Evolutionary conservation across 2,329 filamentous ascomycete genomes (phyloP).

Genomic region (Pseudogymnoascus pannorum): DNA sequence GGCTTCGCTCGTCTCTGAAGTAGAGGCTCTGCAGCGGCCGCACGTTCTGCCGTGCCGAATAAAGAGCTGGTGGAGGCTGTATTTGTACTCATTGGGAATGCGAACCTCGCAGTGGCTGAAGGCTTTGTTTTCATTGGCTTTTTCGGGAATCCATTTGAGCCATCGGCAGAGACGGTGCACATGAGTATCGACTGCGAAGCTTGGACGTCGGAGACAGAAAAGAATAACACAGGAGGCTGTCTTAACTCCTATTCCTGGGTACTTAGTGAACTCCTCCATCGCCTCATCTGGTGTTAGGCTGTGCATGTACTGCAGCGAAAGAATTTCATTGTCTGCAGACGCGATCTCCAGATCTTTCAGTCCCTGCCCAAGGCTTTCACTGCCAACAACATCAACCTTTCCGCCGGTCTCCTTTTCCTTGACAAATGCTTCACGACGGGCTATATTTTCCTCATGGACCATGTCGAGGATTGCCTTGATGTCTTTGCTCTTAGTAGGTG

Average conservation of each 20-base stretch:
- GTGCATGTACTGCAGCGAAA: slow-evolving; percentile 49
- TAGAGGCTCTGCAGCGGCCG: slow-evolving; percentile 40
- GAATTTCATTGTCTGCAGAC: slow-evolving; percentile 48
- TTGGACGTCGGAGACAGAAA: slow-evolving; percentile 45
- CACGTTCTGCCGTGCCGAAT: slow-evolving; percentile 47
- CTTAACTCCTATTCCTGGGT: slow-evolving; percentile 49
- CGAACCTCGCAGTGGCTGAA: slow-evolving; percentile 47
- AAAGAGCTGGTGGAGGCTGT: slow-evolving; percentile 47
- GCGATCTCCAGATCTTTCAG: slow-evolving; percentile 51
- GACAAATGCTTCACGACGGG: slow-evolving; percentile 43
- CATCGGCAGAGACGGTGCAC: slow-evolving; percentile 45
- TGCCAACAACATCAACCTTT: slow-evolving; percentile 38
- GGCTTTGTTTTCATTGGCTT: slow-evolving; percentile 38
- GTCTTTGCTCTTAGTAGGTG: slow-evolving; percentile 60
- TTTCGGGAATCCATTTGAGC: slow-evolving; percentile 49
- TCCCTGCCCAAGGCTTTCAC: slow-evolving; percentile 33
- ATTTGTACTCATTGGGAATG: slow-evolving; percentile 47
- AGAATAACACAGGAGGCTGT: slow-evolving; percentile 50
- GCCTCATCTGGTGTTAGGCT: slow-evolving; percentile 38
- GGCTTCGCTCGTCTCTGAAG: slow-evolving; percentile 49
- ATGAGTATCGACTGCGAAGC: slow-evolving; percentile 53
- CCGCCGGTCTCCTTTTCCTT: slow-evolving; percentile 35
- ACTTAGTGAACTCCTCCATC: slow-evolving; percentile 43
- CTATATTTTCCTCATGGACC: slow-evolving; percentile 60
- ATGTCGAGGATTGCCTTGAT: slow-evolving; percentile 69